Evolutionary conservation across 257 asterid genomes (phyloP), one percentile per base, ranked within the genome.

Genomic region (Solanum neorickii): DNA sequence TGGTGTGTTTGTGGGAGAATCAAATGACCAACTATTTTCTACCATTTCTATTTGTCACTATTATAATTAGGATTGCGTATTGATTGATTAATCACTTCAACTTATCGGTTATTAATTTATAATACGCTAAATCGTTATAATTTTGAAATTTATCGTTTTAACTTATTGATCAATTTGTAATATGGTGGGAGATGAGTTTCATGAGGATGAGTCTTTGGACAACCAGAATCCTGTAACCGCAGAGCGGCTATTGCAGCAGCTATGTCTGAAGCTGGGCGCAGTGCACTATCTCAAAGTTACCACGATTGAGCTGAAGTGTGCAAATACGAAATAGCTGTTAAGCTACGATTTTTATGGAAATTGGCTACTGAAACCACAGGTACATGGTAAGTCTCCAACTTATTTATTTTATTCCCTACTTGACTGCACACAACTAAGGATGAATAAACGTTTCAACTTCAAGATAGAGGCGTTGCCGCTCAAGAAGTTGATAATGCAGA

Each of bases 161-260:
- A 35, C 39, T 35, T 35, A 35, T 35, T 6, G 39, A 35, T 35
- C 7, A 20, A 2, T 49, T 49, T 15, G 9, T 49, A 49, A 49
- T 49, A 15, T 60, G 69, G 69, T 60, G 13, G 69, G 69, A 60
- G 27, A 60, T 23, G 69, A 60, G 13, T 9, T 60, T 60, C 25
- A 23, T 60, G 69, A 60, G 69, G 69, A 1, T 60, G 14, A 21
- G 29, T 60, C 69, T 14, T 60, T 60, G 3, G 68, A 60, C 68
- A 21, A 60, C 7, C 68, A 23, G 29, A 60, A 60, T 0, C 3
- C 27, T 9, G 12, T 21, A 27, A 21, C 66, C 66, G 37, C 11
- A 11, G 70, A 27, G 65, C 75, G 13, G 47, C 15, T 29, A 87
- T 93, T 3, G 92, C 89, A 9, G 92, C 92, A 3, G 93, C 89